Evolutionary conservation across 2,329 filamentous ascomycete species (phyloP).

Genomic region (Sclerotinia trifoliorum): DNA sequence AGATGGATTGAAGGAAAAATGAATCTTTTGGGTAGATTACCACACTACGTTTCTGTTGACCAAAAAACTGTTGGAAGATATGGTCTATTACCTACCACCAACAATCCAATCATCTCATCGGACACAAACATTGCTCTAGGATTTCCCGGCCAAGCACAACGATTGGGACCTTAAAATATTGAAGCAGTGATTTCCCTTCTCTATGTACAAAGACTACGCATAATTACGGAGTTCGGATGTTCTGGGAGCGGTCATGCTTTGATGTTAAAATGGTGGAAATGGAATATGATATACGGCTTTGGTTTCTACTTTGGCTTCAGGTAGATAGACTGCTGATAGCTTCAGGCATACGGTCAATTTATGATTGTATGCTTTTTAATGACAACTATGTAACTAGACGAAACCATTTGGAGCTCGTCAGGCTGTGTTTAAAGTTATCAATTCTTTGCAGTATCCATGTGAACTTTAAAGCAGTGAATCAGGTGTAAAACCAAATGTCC

Average conservation of each 20-base stretch:
- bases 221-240: conserved; percentile 18
- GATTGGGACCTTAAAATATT: conserved; percentile 61
- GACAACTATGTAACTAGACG: conserved; percentile 10
- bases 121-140: conserved; percentile 51
- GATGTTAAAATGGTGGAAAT: conserved; percentile 14
- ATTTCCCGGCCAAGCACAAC: conserved; percentile 59
- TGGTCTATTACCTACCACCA: conserved; percentile 71
- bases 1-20: conserved; percentile 87
- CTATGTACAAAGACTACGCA: conserved; percentile 19
- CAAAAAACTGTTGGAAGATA: conserved; percentile 95
- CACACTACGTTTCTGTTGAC: conserved; percentile 91
- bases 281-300: conserved; percentile 11
- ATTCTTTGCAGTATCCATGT: neutral
- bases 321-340: conserved; percentile 2
- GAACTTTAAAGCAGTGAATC: neutral
- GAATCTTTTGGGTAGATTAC: conserved; percentile 77
- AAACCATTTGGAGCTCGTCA: neutral
- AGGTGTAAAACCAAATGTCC: neutral
- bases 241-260: conserved; percentile 10
- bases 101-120: conserved; percentile 41
- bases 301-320: neutral
- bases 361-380: conserved; percentile 19
- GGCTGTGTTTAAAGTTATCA: neutral
- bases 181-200: neutral
- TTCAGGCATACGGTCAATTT: conserved; percentile 5